Conservation (phyloP, 768 basidiomycete species). For the Clavaria fumosa region DNA sequence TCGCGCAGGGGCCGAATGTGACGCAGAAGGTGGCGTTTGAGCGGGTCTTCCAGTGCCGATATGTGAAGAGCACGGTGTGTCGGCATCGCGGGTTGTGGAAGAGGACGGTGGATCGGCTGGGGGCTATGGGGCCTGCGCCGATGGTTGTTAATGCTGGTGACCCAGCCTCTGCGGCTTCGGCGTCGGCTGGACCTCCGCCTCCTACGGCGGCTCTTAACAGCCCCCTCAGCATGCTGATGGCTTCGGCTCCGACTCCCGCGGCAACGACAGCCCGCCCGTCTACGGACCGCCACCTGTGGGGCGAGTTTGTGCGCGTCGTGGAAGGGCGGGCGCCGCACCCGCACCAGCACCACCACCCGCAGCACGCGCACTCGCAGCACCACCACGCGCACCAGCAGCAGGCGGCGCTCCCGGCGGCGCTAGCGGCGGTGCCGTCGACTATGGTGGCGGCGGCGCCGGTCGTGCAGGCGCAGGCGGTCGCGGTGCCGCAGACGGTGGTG, state of each 20-base stretch:
- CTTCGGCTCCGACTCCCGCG: too few species aligned
- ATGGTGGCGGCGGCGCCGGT: too few species aligned
- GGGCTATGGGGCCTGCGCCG: conserved; percentile 35
- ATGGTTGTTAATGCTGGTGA: too few species aligned
- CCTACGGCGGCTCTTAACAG: too few species aligned
- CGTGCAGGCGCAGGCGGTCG: too few species aligned
- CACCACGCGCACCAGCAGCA: conserved; percentile 19
- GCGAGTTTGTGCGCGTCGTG: conserved; percentile 50
- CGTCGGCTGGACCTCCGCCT: too few species aligned
- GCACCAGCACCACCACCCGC: conserved; percentile 17
- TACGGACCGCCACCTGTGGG: conserved; percentile 40
- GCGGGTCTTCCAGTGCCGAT: conserved; percentile 51
- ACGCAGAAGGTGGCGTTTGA: conserved; percentile 55
- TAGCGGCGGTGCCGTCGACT: conserved; percentile 37
- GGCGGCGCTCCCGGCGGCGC: conserved; percentile 36
- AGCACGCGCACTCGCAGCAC: conserved; percentile 41
- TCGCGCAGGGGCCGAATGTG: conserved; percentile 22
- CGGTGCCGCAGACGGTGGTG: too few species aligned
- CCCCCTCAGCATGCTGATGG: too few species aligned
- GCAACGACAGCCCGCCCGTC: conserved; percentile 43
- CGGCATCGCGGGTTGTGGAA: conserved; percentile 53
- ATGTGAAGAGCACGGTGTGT: conserved; percentile 62
- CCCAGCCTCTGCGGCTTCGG: too few species aligned
- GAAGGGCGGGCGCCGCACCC: conserved; percentile 38
- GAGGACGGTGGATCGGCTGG: conserved; percentile 31